These are phyloP conservation scores for Crithidia brevicula DNA, from an alignment of 208 protist species.

Conservation along the genomic window DNA sequence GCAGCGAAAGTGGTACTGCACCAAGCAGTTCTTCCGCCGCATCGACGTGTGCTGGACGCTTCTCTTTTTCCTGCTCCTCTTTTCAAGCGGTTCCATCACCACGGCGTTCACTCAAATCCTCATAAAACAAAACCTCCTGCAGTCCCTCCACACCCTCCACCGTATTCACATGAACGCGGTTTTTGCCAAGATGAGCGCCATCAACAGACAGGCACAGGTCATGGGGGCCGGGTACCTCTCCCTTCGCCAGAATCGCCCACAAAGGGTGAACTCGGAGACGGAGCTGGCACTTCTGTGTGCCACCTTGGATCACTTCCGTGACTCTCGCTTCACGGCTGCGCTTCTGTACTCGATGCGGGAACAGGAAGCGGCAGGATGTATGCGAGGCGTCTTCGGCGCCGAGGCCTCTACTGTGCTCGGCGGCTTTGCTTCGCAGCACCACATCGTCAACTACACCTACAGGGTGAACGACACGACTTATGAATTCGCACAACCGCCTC, in stretches of 20 bases:
- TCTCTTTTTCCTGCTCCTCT: neutral
- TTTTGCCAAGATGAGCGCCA: neutral
- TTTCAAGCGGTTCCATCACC: neutral
- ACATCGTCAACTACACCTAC: neutral
- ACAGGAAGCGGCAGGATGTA: neutral
- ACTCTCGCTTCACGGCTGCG: neutral
- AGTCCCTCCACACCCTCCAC: neutral
- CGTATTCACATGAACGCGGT: neutral
- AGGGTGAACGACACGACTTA: neutral
- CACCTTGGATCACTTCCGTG: no score
- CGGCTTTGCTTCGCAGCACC: neutral
- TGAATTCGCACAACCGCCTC: neutral
- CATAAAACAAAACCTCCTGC: neutral
- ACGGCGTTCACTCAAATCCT: neutral
- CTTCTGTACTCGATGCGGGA: neutral
- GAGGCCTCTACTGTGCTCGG: neutral
- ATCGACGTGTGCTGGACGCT: neutral
- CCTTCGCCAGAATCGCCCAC: no score
- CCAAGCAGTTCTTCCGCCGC: no score
- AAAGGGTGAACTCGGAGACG: no score
- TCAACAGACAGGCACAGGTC: neutral
- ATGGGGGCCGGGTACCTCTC: no score
- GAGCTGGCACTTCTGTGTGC: no score
- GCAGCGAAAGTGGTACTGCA: no score
- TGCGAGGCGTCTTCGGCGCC: neutral